Base-by-base conservation (phyloP, 164 flowering plant species). In the Berberis vulgaris region DNA sequence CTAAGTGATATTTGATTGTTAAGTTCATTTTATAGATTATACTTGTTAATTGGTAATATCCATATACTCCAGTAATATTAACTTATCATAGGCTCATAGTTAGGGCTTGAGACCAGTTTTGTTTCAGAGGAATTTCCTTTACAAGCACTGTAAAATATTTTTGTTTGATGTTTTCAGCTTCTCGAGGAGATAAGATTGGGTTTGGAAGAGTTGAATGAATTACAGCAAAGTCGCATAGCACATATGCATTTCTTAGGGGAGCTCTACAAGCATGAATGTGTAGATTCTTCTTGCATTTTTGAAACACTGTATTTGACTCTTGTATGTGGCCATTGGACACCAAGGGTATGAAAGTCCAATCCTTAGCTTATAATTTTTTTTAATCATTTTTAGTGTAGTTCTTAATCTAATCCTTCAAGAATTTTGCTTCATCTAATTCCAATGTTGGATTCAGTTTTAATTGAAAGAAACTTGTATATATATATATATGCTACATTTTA, bases 191-290 rank as follows among this genome's bases (percentile, higher is more conserved):
- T 91, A 45, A 79, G 96, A 70, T 26, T 82, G 65, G 97, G 96
- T 4, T 74, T 95, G 69, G 99, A 26, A 26, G 26, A 95, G 76
- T 71, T 84, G 74, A 95, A 95, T 77, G 96, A 95, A 57, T 85
- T 80, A 88, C 97, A 95, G 77, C 99, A 95, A 69, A 80, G 79
- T 39, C 96, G 97, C 44, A 68, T 95, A 65, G 96, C 97, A 46
- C 91, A 85, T 71, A 89, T 89, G 97, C 81, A 97, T 41, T 88
- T 91, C 78, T 75, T 95, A 62, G 99, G 99, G 64, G 99, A 95
- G 74, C 82, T 95, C n/a, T 95, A 95, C 80, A 95, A 91, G 74
- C 91, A 85, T 79, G 96, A 91, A 71, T 97, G 81, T 65, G 86
- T 89, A 50, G 99, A 95, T 63, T 91, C 99, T 12, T 91, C 96